phyloP scores from a whole-genome alignment of 768 basidiomycete species.

The Boletus huronensis region DNA sequence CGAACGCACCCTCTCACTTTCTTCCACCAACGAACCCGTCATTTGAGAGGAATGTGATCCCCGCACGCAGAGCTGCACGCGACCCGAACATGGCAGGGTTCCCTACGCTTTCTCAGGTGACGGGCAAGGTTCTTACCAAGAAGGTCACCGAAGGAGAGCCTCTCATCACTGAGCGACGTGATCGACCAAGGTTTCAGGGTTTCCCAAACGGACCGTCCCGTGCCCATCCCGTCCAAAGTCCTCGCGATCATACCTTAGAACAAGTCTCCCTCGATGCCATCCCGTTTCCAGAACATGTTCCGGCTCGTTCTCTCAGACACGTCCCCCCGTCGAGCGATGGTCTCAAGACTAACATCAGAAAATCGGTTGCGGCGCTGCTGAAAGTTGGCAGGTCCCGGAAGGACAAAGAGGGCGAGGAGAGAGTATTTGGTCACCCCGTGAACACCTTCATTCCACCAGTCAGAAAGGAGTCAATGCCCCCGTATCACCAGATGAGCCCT shows the following conservation, averaged over 20 bases:
- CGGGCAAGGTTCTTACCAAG: constrained; percentile 7
- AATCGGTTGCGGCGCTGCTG: constrained; percentile 6
- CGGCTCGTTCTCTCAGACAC: constrained; percentile 9
- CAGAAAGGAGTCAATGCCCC: constrained; percentile 16
- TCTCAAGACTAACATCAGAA: constrained; percentile 3
- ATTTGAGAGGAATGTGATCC: neutral
- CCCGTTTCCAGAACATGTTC: constrained; percentile 2
- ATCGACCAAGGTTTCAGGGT: constrained; percentile 2
- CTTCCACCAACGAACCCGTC: neutral
- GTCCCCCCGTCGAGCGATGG: constrained; percentile 1
- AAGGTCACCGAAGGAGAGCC: constrained; percentile 1
- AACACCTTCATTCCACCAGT: constrained; percentile 7
- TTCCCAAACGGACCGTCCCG: neutral
- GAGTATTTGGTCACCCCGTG: constrained; percentile 17
- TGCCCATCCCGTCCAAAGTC: neutral
- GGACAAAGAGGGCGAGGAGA: neutral
- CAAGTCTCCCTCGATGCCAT: constrained; percentile 13
- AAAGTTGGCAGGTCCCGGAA: constrained; percentile 1
- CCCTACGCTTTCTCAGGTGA: constrained; percentile 22
- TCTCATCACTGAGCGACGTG: neutral
- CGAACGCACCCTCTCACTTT: neutral
- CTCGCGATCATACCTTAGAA: neutral
- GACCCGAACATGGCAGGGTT: neutral
- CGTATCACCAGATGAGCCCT: neutral
- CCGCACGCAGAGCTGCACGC: neutral